Base-by-base conservation (phyloP, 129 eudicot species). In the Artemisia argyi region DNA sequence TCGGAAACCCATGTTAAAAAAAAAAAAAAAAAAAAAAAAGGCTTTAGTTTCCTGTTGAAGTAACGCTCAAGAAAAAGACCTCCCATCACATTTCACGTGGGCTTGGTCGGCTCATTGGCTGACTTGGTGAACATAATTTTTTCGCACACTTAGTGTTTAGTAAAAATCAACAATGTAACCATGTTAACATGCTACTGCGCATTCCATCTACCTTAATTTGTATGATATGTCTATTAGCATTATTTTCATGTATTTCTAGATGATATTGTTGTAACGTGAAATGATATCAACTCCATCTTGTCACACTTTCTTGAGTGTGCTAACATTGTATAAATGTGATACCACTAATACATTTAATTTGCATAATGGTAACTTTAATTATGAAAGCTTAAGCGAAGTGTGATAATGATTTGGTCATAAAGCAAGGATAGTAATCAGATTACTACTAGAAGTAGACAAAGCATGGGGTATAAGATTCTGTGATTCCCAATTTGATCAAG, bases 391-490 rank as follows among this genome's bases (percentile, higher is more conserved):
- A 66, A 56, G 55, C 11, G 71, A 61, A 69, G 70, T 24, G 35
- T 67, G 67, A 30, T 76, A 65, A 69, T 32, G 56, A 61, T 51
- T 11, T 39, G 49, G 58, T 35, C 16, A 61, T 35, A 77, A 77
- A 51, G 65, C 26, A 77, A 47, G 80, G 50, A 71, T 56, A 63
- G 57, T 61, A 57, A 39, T 46, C 50, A 35, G 59, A 71, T 70
- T 78, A 66, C 46, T 71, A 78, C 66, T 52, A 61, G 81, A 62
- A 16, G 47, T 64, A 53, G 81, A 77, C 82, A 71, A 71, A 71
- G 77, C 77, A 78, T 71, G 82, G 77, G 71, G 66, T 71, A 42
- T 24, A 70, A 76, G 82, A 71, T 78, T 47, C 15, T 47, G 19
- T 78, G 53, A 78, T 53, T 71, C 82, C 66, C 67, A 53, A 71